Evolutionary conservation across 768 basidiomycete species (phyloP).

Genomic region (Hericium rajendrae): DNA sequence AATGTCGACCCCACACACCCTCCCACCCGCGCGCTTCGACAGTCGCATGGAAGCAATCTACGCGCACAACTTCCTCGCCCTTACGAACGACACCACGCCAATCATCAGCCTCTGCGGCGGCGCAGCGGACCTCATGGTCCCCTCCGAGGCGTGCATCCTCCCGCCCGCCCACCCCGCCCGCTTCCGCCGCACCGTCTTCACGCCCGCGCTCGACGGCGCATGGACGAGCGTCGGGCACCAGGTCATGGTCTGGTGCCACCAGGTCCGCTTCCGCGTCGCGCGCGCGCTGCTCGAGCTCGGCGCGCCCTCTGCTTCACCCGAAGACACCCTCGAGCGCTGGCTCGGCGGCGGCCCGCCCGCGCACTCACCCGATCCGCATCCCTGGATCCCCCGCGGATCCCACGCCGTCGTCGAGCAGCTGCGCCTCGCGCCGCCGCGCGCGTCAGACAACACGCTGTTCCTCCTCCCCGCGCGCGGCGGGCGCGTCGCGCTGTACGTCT

Average conservation of each 20-base stretch:
- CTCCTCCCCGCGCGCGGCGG: too few species aligned
- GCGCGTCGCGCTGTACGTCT: constrained; percentile 36
- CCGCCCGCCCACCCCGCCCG: constrained; percentile 4
- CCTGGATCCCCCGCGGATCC: too few species aligned
- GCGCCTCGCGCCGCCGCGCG: too few species aligned
- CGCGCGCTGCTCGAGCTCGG: constrained; percentile 66
- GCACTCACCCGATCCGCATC: too few species aligned
- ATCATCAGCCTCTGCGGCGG: constrained; percentile 88
- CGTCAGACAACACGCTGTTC: too few species aligned
- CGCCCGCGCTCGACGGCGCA: constrained; percentile 78
- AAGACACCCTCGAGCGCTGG: constrained; percentile 50
- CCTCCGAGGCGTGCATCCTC: constrained; percentile 80
- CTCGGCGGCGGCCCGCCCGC: constrained; percentile 46
- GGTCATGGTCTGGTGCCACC: constrained; percentile 99
- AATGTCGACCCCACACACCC: constrained; percentile 89
- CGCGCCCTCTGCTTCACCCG: constrained; percentile 20
- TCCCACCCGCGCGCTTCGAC: constrained; percentile 87
- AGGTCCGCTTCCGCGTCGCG: constrained; percentile 85
- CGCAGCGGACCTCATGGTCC: constrained; percentile 83
- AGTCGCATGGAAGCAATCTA: constrained; percentile 72
- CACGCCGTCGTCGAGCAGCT: too few species aligned
- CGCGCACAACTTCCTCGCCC: constrained; percentile 27
- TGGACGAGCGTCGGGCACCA: constrained; percentile 95
- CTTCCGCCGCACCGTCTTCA: constrained; percentile 65
- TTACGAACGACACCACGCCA: constrained; percentile 43